Evolutionary conservation across 2,329 filamentous ascomycete genomes (phyloP).

Genomic region (Ceratocystis alfenasii): DNA sequence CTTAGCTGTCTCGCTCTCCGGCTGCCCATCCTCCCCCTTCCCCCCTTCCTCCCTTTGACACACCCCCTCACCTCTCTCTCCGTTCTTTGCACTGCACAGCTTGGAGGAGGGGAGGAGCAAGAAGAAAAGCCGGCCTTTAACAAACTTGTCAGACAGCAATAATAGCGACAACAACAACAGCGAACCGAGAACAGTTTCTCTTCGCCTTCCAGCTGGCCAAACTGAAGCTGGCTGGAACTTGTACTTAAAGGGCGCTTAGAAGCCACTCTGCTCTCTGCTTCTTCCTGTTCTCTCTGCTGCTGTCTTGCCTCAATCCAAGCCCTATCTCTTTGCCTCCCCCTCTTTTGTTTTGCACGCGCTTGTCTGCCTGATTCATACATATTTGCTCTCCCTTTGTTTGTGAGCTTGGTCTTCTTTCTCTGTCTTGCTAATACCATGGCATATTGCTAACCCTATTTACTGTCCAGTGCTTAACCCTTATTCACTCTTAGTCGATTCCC

Average conservation of each 20-base stretch:
- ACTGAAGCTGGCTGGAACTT: background rate
- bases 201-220: too few relatives aligned
- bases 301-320: background rate
- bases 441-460: too few relatives aligned
- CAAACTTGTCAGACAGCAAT: background rate
- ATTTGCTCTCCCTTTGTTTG: too few relatives aligned
- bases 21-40: background rate
- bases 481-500: too few relatives aligned
- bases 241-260: background rate
- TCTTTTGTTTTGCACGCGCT: background rate
- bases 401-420: too few relatives aligned
- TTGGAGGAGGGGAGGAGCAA: background rate
- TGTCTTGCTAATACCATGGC: too few relatives aligned
- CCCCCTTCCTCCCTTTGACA: background rate
- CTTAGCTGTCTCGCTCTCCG: background rate
- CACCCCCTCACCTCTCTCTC: slow-evolving; percentile 11
- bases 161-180: too few relatives aligned
- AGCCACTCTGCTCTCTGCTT: background rate
- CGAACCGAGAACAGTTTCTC: too few relatives aligned
- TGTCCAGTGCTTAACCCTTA: too few relatives aligned
- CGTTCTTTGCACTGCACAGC: background rate
- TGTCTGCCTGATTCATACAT: too few relatives aligned
- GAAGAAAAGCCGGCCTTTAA: background rate
- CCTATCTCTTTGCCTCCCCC: background rate
- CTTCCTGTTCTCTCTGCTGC: background rate